Evolutionary conservation across 805 yeast genomes (phyloP).

Genomic region (Candida ponderosae): DNA sequence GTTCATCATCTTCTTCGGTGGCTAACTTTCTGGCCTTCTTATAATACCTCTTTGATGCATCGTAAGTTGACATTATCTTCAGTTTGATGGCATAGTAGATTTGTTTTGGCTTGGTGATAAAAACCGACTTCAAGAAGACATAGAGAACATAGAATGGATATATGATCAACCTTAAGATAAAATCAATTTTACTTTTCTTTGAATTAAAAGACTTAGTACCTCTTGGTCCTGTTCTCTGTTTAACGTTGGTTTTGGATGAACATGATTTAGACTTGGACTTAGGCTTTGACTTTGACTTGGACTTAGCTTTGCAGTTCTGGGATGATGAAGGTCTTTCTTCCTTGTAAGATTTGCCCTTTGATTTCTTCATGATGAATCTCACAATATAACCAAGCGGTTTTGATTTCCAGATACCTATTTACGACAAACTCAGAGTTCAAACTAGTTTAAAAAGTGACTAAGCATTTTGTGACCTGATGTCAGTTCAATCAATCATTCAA

Average conservation of each 20-base stretch:
- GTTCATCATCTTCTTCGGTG: neutral
- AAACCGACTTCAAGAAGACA: neutral
- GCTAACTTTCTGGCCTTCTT: conserved; percentile 1
- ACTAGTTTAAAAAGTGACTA: no score
- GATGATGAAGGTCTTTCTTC: neutral
- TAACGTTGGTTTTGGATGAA: neutral
- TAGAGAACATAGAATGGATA: conserved; percentile 3
- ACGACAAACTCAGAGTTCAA: no score
- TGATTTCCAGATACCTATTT: no score
- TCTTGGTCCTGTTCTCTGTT: no score
- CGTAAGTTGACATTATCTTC: neutral
- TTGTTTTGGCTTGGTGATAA: conserved; percentile 2
- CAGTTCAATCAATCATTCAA: no score
- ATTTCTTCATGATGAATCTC: no score
- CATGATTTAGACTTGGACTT: neutral
- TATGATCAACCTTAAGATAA: conserved; percentile 2
- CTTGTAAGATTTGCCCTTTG: no score
- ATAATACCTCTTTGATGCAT: conserved; percentile 2
- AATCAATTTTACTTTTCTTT: neutral
- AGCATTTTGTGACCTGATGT: no score
- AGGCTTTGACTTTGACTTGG: neutral
- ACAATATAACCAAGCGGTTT: no score
- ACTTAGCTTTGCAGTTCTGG: neutral
- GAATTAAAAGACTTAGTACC: neutral
- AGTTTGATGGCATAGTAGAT: neutral